These are phyloP conservation scores for Sclerotinia nivalis DNA, from an alignment of 2,329 filamentous ascomycete species.

Conservation along the genomic window DNA sequence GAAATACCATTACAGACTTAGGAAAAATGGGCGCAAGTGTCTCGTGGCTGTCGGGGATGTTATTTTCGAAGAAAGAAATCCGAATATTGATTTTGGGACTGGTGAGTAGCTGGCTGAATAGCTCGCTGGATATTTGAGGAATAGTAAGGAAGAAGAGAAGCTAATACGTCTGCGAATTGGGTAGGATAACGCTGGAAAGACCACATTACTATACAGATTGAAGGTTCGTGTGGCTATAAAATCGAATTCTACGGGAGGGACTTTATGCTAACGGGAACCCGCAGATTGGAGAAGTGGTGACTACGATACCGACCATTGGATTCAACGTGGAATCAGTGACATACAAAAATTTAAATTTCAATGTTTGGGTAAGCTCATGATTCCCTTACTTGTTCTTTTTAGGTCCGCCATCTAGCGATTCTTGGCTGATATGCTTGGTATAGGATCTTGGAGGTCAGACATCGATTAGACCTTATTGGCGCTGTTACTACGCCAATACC, in stretches of 20 bases:
- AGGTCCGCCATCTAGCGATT: background rate
- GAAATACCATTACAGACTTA: constrained; percentile 20
- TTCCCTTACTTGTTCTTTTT: background rate
- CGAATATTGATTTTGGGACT: constrained; percentile 91
- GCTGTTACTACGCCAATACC: constrained; percentile 99
- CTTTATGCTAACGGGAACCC: constrained; percentile 25
- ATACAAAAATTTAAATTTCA: constrained; percentile 98
- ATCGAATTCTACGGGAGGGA: background rate
- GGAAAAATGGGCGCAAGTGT: constrained; percentile 60
- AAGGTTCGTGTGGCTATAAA: constrained; percentile 61
- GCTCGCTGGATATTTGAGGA: constrained; percentile 9
- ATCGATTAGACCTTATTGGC: constrained; percentile 98
- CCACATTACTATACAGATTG: constrained; percentile 90
- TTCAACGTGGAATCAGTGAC: constrained; percentile 99
- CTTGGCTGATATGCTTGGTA: constrained; percentile 15
- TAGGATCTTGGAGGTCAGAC: constrained; percentile 95
- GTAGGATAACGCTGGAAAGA: constrained; percentile 98
- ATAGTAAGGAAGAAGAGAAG: constrained; percentile 14
- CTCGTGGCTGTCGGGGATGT: constrained; percentile 69
- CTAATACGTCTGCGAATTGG: constrained; percentile 19
- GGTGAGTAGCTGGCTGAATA: constrained; percentile 55
- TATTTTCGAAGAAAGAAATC: constrained; percentile 97
- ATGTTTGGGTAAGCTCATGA: constrained; percentile 77
- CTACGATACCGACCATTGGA: constrained; percentile 97
- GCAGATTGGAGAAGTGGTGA: constrained; percentile 96